Conservation (phyloP, 768 basidiomycete species). For the Xanthoconium purpureum region DNA sequence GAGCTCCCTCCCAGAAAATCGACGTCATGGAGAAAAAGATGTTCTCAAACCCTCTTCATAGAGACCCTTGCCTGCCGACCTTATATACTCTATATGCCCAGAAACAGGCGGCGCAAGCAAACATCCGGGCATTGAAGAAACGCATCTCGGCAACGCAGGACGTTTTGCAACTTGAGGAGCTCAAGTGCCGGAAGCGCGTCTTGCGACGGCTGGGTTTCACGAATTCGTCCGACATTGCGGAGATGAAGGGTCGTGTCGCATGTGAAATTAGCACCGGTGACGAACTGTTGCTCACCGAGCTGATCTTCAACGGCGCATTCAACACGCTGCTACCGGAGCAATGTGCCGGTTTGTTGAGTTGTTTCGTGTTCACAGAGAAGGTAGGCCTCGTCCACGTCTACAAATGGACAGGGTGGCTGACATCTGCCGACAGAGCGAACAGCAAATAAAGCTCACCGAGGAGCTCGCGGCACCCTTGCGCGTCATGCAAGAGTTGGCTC, state of each 20-base stretch:
- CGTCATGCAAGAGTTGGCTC: constrained; percentile 92
- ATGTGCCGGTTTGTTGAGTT: constrained; percentile 89
- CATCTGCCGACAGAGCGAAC: constrained; percentile 62
- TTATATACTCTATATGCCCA: constrained; percentile 76
- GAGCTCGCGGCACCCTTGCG: constrained; percentile 91
- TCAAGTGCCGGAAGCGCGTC: constrained; percentile 93
- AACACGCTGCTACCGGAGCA: constrained; percentile 88
- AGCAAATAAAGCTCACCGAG: constrained; percentile 81
- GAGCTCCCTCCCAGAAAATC: constrained; percentile 66
- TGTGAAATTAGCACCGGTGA: constrained; percentile 99
- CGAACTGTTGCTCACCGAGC: constrained; percentile 91
- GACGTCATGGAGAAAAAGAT: constrained; percentile 84
- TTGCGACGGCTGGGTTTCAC: constrained; percentile 91
- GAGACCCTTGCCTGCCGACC: constrained; percentile 72
- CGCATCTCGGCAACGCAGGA: constrained; percentile 89
- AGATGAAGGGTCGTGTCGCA: constrained; percentile 96
- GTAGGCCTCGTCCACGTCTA: constrained; percentile 38
- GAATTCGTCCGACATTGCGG: constrained; percentile 84
- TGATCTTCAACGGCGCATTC: constrained; percentile 97
- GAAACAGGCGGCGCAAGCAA: constrained; percentile 69
- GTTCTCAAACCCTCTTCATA: constrained; percentile 74
- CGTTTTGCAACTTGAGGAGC: constrained; percentile 92
- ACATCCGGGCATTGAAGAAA: constrained; percentile 76
- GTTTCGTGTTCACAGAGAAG: constrained; percentile 98
- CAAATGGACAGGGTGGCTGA: background rate